Conservation (phyloP, 768 basidiomycete species). For the Kwoniella dendrophila region DNA sequence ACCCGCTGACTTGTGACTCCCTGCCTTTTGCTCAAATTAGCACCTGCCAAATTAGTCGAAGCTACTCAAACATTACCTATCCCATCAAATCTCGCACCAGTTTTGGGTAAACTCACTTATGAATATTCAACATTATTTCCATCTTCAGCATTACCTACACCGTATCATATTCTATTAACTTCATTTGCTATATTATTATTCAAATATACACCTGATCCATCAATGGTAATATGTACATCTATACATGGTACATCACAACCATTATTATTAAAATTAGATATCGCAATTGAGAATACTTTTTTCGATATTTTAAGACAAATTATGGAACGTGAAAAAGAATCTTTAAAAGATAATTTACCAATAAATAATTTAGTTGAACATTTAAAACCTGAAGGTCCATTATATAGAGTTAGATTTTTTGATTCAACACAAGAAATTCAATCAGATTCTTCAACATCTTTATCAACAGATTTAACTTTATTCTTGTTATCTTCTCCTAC, state of each 20-base stretch:
- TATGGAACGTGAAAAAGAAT: slow-evolving; percentile 79
- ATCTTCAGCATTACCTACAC: slow-evolving; percentile 61
- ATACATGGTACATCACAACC: slow-evolving; percentile 70
- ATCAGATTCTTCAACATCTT: slow-evolving; percentile 61
- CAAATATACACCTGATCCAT: slow-evolving; percentile 92
- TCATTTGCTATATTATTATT: slow-evolving; percentile 88
- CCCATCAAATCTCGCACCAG: slow-evolving; percentile 68
- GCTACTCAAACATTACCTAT: slow-evolving; percentile 74
- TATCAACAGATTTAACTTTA: slow-evolving; percentile 89
- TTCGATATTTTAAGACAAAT: slow-evolving; percentile 85
- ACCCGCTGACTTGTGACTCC: background rate
- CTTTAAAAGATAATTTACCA: slow-evolving; percentile 76
- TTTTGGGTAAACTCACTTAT: slow-evolving; percentile 78
- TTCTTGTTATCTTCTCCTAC: slow-evolving; percentile 71
- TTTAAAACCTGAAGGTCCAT: slow-evolving; percentile 59
- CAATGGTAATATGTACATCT: slow-evolving; percentile 83
- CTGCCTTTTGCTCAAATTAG: slow-evolving; percentile 39
- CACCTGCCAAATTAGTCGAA: slow-evolving; percentile 77
- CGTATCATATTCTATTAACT: slow-evolving; percentile 88
- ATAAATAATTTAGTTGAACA: slow-evolving; percentile 75
- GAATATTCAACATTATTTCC: slow-evolving; percentile 45
- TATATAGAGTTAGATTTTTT: slow-evolving; percentile 96
- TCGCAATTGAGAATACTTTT: slow-evolving; percentile 84
- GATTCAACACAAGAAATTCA: slow-evolving; percentile 62
- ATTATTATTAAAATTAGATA: slow-evolving; percentile 76